Evolutionary conservation across 2,329 filamentous ascomycete genomes (phyloP), one percentile per base, ranked within the genome.

Genomic region (Colletotrichum aenigma): DNA sequence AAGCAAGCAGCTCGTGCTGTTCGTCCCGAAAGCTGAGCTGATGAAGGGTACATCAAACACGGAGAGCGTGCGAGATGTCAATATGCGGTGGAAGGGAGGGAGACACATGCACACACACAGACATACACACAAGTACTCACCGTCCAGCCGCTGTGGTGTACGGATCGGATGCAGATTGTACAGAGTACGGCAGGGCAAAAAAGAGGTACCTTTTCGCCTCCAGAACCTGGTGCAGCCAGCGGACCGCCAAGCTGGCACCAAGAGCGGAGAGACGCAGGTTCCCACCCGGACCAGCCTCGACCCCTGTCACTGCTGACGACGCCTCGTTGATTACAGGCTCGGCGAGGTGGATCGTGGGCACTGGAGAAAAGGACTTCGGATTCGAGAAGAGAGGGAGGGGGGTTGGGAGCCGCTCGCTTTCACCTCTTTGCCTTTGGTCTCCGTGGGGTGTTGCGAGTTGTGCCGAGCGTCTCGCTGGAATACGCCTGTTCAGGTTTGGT

Each of bases 321-420:
- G 73, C 24, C 70, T 75, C 70, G 70, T 68, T 75, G 64, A 75
- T 75, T 75, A 75, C 73, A 68, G 73, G 69, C 73, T 75, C 64
- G 73, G 73, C 73, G 28, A 72, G 43, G 73, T 75, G 73, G 73
- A 67, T 72, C 69, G 38, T 73, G 69, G 62, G 55, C 61, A 62
- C 69, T 16, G 68, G 34, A 71, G 66, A 28, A 55, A 30, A 66
- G 62, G 30, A 43, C 56, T 36, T 71, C 60, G 71, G 48, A 30
- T 75, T 75, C 72, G 68, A 71, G 67, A 66, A 71, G 43, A 52
- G 43, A 52, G 43, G 71, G 36, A 26, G 66, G 68, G 55, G 55
- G 66, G 66, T 10, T 38, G 28, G 71, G 30, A 52, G 69, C 55
- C 18, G 69, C 60, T 18, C 32, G 28, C 21, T 58, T 30, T 71